Evolutionary conservation across 441 rosid species (phyloP), one percentile per base, ranked within the genome.

Genomic region (Syzygium syzygioides): DNA sequence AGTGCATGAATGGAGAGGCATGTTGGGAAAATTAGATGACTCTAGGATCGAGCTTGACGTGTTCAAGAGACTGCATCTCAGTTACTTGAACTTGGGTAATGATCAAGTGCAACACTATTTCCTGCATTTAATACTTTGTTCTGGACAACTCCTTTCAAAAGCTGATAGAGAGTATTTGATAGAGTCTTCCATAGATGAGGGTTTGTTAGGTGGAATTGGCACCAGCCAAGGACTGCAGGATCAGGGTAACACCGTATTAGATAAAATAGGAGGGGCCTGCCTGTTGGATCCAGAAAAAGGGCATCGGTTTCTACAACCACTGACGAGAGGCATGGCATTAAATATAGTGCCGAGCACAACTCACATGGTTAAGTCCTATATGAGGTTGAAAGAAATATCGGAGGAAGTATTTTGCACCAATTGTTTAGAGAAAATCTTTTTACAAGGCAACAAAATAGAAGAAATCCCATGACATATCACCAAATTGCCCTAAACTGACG

Each of bases 21-120:
- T 66, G 25, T 9, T 32, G 45, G 2, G 0, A 34, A 0, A 66
- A 66, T 9, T 32, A 66, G 7, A 17, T 18, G 0, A 32, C 1
- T 18, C 13, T 0, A 17, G 1, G 79, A 0, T 66, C 45, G 13
- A 32, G 11, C 45, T 66, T 9, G 0, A 0, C 1, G 25, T 66
- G 25, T 4, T 17, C 79, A 17, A 32, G 26, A 18, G 1, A 32
- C 13, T 66, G 4, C 20, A 32, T 18, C 79, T 66, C 4, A 18
- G 26, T 66, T 66, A 32, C 4, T 1, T 9, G 79, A 66, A 66
- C 45, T 32, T 66, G 45, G 23, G 45, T 66, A 1, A 32, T 32
- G 2, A 0, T 17, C 45, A 32, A 17, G 25, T 32, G 79, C 45
- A 9, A 2, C 79, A 32, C 3, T 32, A 25, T 66, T 66, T 66